Evolutionary conservation across 495 filamentous ascomycete species (phyloP), one percentile per base, ranked within the genome.

Genomic region (Annulohypoxylon maeteangense): DNA sequence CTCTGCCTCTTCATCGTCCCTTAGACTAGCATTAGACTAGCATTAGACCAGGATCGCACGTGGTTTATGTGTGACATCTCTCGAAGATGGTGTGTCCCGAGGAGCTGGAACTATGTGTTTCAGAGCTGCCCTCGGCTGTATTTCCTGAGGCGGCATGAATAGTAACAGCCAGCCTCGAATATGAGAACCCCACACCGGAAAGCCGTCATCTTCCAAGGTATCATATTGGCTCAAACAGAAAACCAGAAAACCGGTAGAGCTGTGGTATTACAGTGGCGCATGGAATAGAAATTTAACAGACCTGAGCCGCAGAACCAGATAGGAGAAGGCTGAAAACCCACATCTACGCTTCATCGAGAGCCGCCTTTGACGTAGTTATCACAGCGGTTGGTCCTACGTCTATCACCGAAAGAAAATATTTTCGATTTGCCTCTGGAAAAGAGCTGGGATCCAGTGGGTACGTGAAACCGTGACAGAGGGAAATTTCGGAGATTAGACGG

Each of bases 251-350:
- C 14, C 4, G 47, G 20, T 48, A n/a, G 20, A 55, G 60, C 53
- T 65, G 29, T 36, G 16, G 27, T 60, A 16, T 12, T 47, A 59
- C 27, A 7, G 54, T 44, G 64, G 56, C 48, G 48, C 47, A 55
- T 16, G 29, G 50, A 16, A 27, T 42, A 47, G 47, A 59, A 50
- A 4, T 14, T 60, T 18, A 11, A 40, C 31, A 54, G 53, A 66
- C 44, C 63, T 63, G 63, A 63, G 69, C 62, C 58, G 62, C 47
- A 65, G 27, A 25, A n/a, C 50, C 32, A 31, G 47, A 29, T 3
- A 7, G 23, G 29, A 44, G 51, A 34, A 40, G 51, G 29, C 47
- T 38, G 31, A 61, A 10, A 42, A 48, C 54, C 56, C 55, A 70
- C 40, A 47, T 32, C 40, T 27, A 18, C 44, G 42, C 42, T 48